Evolutionary conservation across 345 rosid species (phyloP).

Genomic region (Ceriops decandra): DNA sequence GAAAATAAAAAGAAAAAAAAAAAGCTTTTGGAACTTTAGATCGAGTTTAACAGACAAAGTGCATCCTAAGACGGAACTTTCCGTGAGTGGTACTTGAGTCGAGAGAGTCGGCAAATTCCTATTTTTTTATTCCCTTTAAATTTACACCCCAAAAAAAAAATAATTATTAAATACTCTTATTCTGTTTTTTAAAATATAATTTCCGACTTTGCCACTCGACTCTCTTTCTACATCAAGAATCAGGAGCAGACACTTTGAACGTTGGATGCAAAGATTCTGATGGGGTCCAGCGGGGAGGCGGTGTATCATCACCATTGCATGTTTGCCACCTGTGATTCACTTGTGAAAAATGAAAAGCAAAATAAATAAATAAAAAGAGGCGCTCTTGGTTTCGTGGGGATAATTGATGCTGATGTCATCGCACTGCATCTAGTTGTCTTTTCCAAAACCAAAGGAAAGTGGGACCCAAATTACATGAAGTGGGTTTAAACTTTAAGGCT

Average conservation of each 20-base stretch:
- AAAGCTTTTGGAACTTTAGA: too few species aligned
- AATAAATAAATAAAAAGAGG: background rate
- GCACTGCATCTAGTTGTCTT: constrained; percentile 12
- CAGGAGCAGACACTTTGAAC: constrained; percentile 20
- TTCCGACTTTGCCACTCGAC: too few species aligned
- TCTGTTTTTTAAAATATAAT: too few species aligned
- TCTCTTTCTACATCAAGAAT: constrained; percentile 1
- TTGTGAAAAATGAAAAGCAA: too few species aligned
- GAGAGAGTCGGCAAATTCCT: too few species aligned
- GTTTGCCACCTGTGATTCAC: constrained; percentile 22
- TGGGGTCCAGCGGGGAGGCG: background rate
- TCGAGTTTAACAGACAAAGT: too few species aligned
- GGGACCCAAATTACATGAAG: constrained; percentile 10
- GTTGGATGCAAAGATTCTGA: constrained; percentile 23
- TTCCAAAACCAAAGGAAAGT: constrained; percentile 33
- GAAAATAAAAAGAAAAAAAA: too few species aligned
- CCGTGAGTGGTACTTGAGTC: too few species aligned
- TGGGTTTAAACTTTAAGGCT: background rate
- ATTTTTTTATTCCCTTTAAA: too few species aligned
- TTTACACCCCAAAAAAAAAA: too few species aligned
- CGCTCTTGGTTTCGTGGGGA: background rate
- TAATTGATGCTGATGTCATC: constrained; percentile 8
- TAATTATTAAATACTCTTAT: too few species aligned
- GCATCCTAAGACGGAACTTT: too few species aligned
- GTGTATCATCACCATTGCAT: constrained; percentile 20